Percentiles rank a stretch among this genome's conserved stretches.
Conservation (phyloP, 805 yeast species). For the Saccharomycopsis guyanensis region DNA sequence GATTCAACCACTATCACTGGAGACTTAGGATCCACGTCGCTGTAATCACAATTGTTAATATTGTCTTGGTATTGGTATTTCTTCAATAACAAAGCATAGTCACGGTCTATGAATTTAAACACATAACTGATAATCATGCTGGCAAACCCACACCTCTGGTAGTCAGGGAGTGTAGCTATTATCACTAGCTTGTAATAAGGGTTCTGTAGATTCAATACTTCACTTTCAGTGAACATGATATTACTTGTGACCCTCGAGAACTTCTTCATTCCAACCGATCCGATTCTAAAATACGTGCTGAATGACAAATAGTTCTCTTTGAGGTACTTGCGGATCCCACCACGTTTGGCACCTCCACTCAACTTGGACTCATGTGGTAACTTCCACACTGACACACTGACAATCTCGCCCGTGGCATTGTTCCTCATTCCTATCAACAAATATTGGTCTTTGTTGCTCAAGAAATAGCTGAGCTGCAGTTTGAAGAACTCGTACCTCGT, state of each 20-base stretch:
- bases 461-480: slow-evolving; percentile 1
- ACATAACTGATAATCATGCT: slow-evolving; percentile 1
- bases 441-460: slow-evolving; percentile 5
- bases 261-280: slow-evolving; percentile 5
- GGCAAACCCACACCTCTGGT: slow-evolving; percentile 14
- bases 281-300: not conserved
- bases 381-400: slow-evolving; percentile 6
- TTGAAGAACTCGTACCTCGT: slow-evolving; percentile 1
- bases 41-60: slow-evolving; percentile 11
- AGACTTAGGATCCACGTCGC: not conserved
- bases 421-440: slow-evolving; percentile 1
- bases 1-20: slow-evolving; percentile 16
- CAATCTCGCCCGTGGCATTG: not conserved
- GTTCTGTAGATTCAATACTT: not conserved
- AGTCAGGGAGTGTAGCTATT: slow-evolving; percentile 12
- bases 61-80: not conserved
- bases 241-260: not conserved
- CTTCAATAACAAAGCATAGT: slow-evolving; percentile 1
- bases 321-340: not conserved
- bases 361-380: slow-evolving; percentile 6
- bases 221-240: slow-evolving; percentile 6
- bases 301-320: not conserved
- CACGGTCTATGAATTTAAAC: slow-evolving; percentile 3
- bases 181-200: slow-evolving; percentile 6
- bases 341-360: not conserved